phyloP scores from a whole-genome alignment of 371 early-diverging fungal species.

The Batrachochytrium dendrobatidis region DNA sequence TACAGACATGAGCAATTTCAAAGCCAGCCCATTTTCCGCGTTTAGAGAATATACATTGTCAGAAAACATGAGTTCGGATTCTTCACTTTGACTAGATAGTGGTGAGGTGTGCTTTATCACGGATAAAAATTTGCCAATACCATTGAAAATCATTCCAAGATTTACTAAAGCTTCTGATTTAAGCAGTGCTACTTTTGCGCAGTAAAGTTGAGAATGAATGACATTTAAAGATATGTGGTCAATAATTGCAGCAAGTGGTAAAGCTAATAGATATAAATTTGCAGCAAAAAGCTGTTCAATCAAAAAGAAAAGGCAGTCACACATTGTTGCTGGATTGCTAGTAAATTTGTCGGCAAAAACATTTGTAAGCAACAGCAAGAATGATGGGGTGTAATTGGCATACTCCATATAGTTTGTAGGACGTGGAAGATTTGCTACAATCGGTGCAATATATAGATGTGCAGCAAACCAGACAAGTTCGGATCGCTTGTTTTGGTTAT shows the following conservation, averaged over 20 bases:
- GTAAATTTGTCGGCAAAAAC: conserved; percentile 10
- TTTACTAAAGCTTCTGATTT: conserved; percentile 11
- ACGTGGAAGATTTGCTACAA: conserved; percentile 10
- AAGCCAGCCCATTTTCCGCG: not conserved
- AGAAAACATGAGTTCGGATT: not conserved
- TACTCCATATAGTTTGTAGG: conserved; percentile 4
- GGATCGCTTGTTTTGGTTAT: conserved; percentile 11
- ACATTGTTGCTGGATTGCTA: conserved; percentile 4
- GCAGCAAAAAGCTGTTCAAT: conserved; percentile 4
- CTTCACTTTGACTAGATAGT: not conserved
- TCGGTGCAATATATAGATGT: not conserved
- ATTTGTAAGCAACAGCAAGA: conserved; percentile 2
- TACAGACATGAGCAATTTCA: not conserved
- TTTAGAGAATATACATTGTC: not conserved
- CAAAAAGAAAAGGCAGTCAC: conserved; percentile 2
- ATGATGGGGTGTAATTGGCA: conserved; percentile 10
- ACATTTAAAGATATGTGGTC: conserved; percentile 4
- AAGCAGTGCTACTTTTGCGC: conserved; percentile 3
- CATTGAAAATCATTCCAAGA: conserved; percentile 10
- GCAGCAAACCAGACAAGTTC: conserved; percentile 13
- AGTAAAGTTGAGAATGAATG: conserved; percentile 3
- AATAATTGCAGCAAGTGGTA: conserved; percentile 6
- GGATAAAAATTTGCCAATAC: conserved; percentile 2
- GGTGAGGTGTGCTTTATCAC: conserved; percentile 2
- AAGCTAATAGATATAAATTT: not conserved